Evolutionary conservation across 2,329 filamentous ascomycete species (phyloP).

Genomic region (Beauveria scarabaeidicola): DNA sequence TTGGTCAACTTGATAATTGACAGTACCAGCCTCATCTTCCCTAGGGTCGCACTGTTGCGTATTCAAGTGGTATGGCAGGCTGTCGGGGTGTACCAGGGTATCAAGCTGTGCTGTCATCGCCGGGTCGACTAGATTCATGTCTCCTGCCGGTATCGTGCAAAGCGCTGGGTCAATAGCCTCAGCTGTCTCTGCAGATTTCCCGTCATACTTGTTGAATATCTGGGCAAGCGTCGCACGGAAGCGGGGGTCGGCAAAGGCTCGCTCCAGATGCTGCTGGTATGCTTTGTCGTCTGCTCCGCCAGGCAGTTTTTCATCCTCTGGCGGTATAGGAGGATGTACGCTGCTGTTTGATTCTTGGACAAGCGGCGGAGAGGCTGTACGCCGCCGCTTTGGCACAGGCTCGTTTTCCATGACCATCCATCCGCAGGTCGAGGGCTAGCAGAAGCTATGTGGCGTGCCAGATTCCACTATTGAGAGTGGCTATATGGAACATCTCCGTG

Average conservation of each 20-base stretch:
- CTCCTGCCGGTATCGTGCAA: not conserved
- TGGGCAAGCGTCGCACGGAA: conserved; percentile 78
- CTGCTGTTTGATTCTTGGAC: conserved; percentile 8
- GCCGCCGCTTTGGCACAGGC: conserved; percentile 51
- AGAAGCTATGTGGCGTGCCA: not conserved
- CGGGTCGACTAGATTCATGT: not conserved
- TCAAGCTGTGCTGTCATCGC: not conserved
- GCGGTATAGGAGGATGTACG: not conserved
- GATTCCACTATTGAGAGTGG: not conserved
- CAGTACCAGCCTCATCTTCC: not conserved
- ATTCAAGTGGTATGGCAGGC: not conserved
- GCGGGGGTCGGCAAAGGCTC: conserved; percentile 58
- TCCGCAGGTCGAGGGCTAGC: not conserved
- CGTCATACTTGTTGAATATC: conserved; percentile 83
- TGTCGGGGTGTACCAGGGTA: not conserved
- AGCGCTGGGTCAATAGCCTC: not conserved
- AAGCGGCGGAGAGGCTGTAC: conserved; percentile 36
- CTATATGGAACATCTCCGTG: not conserved
- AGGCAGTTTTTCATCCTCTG: conserved; percentile 16
- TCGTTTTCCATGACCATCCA: conserved; percentile 29
- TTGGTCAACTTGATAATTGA: not conserved
- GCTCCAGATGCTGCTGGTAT: conserved; percentile 50
- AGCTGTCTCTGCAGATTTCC: conserved; percentile 36
- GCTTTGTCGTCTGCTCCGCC: conserved; percentile 39
- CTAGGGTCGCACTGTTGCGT: not conserved